Evolutionary conservation across 768 basidiomycete species (phyloP).

Genomic region (Leccinellum luteum): DNA sequence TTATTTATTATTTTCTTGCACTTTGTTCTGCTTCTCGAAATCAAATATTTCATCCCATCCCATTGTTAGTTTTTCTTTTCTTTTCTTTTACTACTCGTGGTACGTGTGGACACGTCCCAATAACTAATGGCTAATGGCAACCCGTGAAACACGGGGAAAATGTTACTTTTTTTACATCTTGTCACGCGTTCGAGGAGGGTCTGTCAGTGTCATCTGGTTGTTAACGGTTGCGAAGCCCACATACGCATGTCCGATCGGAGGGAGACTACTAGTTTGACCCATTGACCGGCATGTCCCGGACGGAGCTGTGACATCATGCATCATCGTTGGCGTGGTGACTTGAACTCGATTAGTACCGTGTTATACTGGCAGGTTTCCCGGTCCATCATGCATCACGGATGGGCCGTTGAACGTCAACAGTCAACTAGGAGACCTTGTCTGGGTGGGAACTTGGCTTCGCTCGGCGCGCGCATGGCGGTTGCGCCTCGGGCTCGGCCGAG

Average conservation of each 20-base stretch:
- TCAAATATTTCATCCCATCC: background rate
- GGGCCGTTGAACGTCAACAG: background rate
- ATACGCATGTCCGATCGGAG: background rate
- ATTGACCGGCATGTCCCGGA: background rate
- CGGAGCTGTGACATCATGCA: background rate
- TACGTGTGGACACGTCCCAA: background rate
- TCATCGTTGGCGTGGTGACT: background rate
- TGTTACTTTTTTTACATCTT: background rate
- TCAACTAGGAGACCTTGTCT: background rate
- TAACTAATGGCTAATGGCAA: background rate
- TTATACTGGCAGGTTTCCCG: background rate
- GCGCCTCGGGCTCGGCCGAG: background rate
- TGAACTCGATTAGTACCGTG: background rate
- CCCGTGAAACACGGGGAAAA: background rate
- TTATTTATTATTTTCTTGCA: conserved; percentile 12
- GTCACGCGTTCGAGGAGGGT: background rate
- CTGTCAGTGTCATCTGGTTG: background rate
- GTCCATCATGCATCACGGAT: background rate
- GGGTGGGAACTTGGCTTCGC: background rate
- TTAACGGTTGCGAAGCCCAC: background rate
- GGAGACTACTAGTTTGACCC: too few relatives aligned
- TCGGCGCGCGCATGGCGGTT: background rate
- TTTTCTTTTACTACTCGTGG: background rate
- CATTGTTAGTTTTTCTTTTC: background rate
- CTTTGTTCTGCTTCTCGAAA: background rate